phyloP scores from a whole-genome alignment of 129 eudicot genomes.

The Centaurea solstitialis region DNA sequence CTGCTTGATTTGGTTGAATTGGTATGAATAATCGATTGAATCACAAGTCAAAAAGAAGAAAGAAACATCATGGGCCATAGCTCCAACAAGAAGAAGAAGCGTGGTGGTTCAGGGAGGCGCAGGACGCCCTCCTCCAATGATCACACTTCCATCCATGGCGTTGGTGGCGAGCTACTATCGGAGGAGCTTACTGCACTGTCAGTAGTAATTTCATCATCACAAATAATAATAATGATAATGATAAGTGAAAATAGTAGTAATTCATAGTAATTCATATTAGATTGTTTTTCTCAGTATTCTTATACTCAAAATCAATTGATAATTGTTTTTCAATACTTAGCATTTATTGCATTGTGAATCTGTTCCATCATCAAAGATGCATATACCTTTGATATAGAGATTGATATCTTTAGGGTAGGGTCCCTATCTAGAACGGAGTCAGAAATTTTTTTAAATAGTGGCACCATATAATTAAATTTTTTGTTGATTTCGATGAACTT shows the following conservation, averaged over 20 bases:
- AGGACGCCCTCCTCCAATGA: constrained; percentile 59
- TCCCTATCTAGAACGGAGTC: too few species aligned
- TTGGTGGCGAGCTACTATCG: constrained; percentile 54
- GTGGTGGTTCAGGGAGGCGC: constrained; percentile 59
- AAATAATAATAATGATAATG: too few species aligned
- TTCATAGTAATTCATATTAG: not conserved
- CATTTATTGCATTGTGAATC: not conserved
- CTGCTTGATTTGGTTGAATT: constrained; percentile 7
- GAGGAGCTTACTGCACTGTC: constrained; percentile 95
- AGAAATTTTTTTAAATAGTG: too few species aligned
- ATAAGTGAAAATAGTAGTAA: too few species aligned
- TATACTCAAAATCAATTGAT: not conserved
- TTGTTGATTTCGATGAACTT: too few species aligned
- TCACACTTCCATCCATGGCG: constrained; percentile 48
- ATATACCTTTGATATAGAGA: too few species aligned
- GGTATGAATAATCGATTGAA: constrained; percentile 21
- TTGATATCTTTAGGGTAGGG: too few species aligned
- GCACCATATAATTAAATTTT: too few species aligned
- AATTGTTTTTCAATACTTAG: not conserved
- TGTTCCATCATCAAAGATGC: not conserved
- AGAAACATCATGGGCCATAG: constrained; percentile 56
- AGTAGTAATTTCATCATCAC: constrained; percentile 7
- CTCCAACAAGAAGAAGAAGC: constrained; percentile 86
- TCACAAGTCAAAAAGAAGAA: not conserved
- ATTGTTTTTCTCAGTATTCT: not conserved